Percentiles rank a stretch among this genome's conserved stretches.
Conservation (phyloP, 768 basidiomycete species). For the Mycena floridula region DNA sequence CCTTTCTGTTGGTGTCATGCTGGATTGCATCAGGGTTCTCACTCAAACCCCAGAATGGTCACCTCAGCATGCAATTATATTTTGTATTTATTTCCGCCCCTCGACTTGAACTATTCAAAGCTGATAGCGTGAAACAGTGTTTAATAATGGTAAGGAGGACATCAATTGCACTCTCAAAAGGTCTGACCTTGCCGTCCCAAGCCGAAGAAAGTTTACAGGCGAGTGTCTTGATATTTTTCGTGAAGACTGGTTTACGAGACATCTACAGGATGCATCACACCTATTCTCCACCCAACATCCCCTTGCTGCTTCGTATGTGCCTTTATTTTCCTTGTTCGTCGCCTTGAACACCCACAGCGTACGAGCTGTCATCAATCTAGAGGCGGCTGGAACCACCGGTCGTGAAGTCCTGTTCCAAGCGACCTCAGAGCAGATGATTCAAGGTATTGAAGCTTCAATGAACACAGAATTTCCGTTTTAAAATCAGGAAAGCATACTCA, state of each 20-base stretch:
- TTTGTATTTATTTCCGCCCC: slow-evolving; percentile 52
- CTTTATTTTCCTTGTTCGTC: background rate
- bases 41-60: slow-evolving; percentile 60
- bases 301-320: slow-evolving; percentile 56
- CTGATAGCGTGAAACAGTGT: slow-evolving; percentile 59
- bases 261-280: slow-evolving; percentile 91
- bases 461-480: too few relatives aligned
- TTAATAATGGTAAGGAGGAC: slow-evolving; percentile 92
- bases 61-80: too few relatives aligned
- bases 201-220: too few relatives aligned
- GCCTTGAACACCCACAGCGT: slow-evolving; percentile 40
- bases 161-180: too few relatives aligned
- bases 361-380: slow-evolving; percentile 70
- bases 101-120: background rate
- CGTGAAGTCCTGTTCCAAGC: slow-evolving; percentile 94
- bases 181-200: too few relatives aligned
- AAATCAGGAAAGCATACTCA: too few relatives aligned
- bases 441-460: slow-evolving; percentile 85
- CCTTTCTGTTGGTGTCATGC: slow-evolving; percentile 83
- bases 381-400: slow-evolving; percentile 83
- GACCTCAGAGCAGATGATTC: slow-evolving; percentile 91
- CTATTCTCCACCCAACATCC: slow-evolving; percentile 89
- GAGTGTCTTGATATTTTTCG: too few relatives aligned
- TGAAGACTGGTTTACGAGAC: too few relatives aligned
- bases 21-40: slow-evolving; percentile 81